These are phyloP conservation scores for Pharnaceum exiguum DNA, from an alignment of 148 eudicot genomes.

Conservation along the genomic window DNA sequence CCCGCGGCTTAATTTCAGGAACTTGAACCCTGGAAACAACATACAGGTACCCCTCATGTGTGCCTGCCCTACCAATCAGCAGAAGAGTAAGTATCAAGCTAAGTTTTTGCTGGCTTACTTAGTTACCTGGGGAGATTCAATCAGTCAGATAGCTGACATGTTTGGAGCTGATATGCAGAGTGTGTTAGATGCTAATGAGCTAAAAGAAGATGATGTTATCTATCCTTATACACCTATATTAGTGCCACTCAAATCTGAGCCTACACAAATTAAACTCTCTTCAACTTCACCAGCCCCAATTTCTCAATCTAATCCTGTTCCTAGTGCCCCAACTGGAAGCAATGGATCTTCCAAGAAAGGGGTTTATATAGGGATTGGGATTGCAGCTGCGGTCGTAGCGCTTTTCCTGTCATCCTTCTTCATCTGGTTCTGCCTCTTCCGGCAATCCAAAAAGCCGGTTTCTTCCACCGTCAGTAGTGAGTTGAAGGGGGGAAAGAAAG, in stretches of 20 bases:
- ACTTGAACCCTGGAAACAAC: slow-evolving; percentile 4
- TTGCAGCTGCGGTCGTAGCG: slow-evolving; percentile 40
- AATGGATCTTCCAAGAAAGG: slow-evolving; percentile 40
- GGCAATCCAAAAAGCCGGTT: slow-evolving; percentile 11
- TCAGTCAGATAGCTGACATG: slow-evolving; percentile 22
- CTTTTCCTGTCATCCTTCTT: slow-evolving; percentile 16
- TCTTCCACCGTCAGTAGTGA: not conserved
- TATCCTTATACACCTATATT: slow-evolving; percentile 56
- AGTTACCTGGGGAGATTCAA: slow-evolving; percentile 27
- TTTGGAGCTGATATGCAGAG: slow-evolving; percentile 33
- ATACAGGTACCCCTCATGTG: slow-evolving; percentile 56
- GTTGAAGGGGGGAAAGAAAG: slow-evolving; percentile 11
- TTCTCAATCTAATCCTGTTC: slow-evolving; percentile 10
- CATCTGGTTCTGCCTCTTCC: slow-evolving; percentile 29
- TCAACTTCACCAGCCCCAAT: slow-evolving; percentile 27
- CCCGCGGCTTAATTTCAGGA: not conserved
- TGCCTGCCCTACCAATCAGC: slow-evolving; percentile 62
- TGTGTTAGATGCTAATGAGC: slow-evolving; percentile 51
- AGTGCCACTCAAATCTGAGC: slow-evolving; percentile 45
- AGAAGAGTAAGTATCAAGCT: slow-evolving; percentile 26
- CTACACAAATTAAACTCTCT: slow-evolving; percentile 22
- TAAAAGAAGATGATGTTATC: slow-evolving; percentile 19
- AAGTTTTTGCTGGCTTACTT: slow-evolving; percentile 47
- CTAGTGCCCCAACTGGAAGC: slow-evolving; percentile 21
- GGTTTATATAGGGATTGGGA: slow-evolving; percentile 44